These are phyloP conservation scores for Tolypocladium album DNA, from an alignment of 2,329 filamentous ascomycete species.

Conservation along the genomic window DNA sequence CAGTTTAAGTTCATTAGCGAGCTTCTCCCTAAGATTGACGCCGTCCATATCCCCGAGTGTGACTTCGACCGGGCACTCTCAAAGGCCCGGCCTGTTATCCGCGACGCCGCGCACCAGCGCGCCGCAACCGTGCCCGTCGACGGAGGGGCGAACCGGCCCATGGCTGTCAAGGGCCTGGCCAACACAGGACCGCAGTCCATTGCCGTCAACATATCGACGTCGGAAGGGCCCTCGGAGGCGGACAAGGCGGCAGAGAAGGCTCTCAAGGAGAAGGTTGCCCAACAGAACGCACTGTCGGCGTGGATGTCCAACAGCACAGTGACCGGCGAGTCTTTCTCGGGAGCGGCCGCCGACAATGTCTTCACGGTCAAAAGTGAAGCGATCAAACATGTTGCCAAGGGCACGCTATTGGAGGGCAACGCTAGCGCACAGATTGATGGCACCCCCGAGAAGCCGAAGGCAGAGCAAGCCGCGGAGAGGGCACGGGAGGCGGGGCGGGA, in stretches of 20 bases:
- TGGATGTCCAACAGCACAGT: constrained; percentile 67
- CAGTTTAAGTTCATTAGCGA: constrained; percentile 72
- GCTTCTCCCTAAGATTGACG: constrained; percentile 65
- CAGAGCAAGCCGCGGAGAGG: constrained; percentile 41
- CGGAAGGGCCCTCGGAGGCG: constrained; percentile 54
- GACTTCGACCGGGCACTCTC: constrained; percentile 60
- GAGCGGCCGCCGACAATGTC: constrained; percentile 8
- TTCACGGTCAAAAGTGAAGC: constrained; percentile 26
- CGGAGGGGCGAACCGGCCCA: constrained; percentile 41
- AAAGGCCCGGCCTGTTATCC: constrained; percentile 50
- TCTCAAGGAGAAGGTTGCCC: constrained; percentile 54
- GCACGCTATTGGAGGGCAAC: constrained; percentile 32
- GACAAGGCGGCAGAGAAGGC: constrained; percentile 54
- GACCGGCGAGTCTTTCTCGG: constrained; percentile 48
- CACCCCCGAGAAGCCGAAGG: constrained; percentile 56
- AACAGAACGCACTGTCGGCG: constrained; percentile 57
- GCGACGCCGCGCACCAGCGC: constrained; percentile 57
- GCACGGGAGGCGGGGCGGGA: no score
- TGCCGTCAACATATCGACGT: constrained; percentile 57
- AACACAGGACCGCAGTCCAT: constrained; percentile 60
- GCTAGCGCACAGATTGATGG: constrained; percentile 51
- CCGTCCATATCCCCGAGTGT: constrained; percentile 62
- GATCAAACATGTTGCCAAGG: constrained; percentile 33
- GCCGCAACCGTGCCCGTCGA: constrained; percentile 49
- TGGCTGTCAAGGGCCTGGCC: constrained; percentile 57